These are phyloP conservation scores for Leccinum obscurum DNA, from an alignment of 768 basidiomycete genomes.

Conservation along the genomic window DNA sequence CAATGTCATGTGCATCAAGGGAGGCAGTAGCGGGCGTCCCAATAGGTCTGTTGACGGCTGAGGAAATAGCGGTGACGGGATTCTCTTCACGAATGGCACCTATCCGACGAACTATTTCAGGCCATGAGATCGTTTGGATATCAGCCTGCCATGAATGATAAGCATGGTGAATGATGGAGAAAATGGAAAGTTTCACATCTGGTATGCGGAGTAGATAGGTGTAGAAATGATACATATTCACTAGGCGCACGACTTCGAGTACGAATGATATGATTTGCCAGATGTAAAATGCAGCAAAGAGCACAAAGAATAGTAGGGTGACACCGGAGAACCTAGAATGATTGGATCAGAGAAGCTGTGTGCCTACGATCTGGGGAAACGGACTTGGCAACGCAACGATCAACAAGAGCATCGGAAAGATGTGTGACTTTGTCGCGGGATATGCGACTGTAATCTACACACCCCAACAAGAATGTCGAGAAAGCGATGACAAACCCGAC, in stretches of 20 bases:
- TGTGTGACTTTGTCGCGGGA: conserved; percentile 62
- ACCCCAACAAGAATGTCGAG: conserved; percentile 93
- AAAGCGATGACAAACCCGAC: conserved; percentile 98
- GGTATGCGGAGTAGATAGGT: conserved; percentile 92
- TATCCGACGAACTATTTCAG: conserved; percentile 89
- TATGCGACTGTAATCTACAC: conserved; percentile 88
- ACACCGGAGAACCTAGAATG: conserved; percentile 74
- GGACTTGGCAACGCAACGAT: conserved; percentile 81
- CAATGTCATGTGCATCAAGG: conserved; percentile 96
- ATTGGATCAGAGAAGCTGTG: conserved; percentile 17
- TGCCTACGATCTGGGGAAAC: conserved; percentile 24
- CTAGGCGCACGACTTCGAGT: conserved; percentile 70
- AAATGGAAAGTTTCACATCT: conserved; percentile 58
- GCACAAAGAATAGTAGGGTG: conserved; percentile 78
- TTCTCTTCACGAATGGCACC: conserved; percentile 89
- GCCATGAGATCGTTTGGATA: conserved; percentile 97
- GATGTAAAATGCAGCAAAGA: conserved; percentile 84
- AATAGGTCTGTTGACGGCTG: conserved; percentile 46
- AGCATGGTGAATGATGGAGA: conserved; percentile 5
- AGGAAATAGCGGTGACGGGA: conserved; percentile 85
- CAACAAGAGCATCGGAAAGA: conserved; percentile 80
- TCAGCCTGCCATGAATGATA: conserved; percentile 65
- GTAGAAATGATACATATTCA: conserved; percentile 96
- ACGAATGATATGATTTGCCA: conserved; percentile 87
- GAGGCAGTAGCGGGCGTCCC: conserved; percentile 76